A percentile compares a stretch with the other conserved stretches of the same genome.
Conservation (phyloP, 2,329 filamentous ascomycete species). For the Phialemonium atrogriseum region DNA sequence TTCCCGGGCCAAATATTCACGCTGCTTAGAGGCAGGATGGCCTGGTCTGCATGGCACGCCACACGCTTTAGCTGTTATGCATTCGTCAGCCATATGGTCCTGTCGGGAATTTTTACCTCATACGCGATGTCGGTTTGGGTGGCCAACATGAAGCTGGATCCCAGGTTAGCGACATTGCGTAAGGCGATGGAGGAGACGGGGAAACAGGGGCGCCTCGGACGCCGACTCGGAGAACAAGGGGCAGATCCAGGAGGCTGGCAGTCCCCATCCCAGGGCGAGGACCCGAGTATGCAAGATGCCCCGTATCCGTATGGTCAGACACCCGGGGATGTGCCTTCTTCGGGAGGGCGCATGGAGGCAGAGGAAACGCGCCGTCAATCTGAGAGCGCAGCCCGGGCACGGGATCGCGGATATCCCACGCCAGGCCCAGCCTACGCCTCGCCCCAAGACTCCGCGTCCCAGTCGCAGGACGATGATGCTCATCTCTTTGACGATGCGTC, state of each 20-base stretch:
- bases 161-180: background rate
- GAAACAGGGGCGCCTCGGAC: background rate
- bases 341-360: too few species aligned
- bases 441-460: constrained; percentile 2
- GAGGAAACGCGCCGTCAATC: too few species aligned
- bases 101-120: constrained; percentile 1
- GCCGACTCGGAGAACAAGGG: background rate
- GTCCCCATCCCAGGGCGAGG: background rate
- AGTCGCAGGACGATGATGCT: constrained; percentile 8
- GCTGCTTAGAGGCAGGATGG: constrained; percentile 5
- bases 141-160: constrained; percentile 4
- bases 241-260: background rate
- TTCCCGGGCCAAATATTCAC: constrained; percentile 9
- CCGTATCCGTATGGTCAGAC: constrained; percentile 2
- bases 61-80: constrained; percentile 9
- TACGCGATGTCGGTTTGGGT: constrained; percentile 5
- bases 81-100: background rate
- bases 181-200: constrained; percentile 3
- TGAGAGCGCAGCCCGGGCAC: too few species aligned
- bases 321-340: too few species aligned
- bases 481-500: constrained; percentile 16
- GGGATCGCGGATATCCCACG: too few species aligned
- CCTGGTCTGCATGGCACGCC: constrained; percentile 8
- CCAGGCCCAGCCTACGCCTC: too few species aligned
- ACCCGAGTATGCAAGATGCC: constrained; percentile 3